Conservation (phyloP, 306 rosid species). For the Vicia faba region DNA sequence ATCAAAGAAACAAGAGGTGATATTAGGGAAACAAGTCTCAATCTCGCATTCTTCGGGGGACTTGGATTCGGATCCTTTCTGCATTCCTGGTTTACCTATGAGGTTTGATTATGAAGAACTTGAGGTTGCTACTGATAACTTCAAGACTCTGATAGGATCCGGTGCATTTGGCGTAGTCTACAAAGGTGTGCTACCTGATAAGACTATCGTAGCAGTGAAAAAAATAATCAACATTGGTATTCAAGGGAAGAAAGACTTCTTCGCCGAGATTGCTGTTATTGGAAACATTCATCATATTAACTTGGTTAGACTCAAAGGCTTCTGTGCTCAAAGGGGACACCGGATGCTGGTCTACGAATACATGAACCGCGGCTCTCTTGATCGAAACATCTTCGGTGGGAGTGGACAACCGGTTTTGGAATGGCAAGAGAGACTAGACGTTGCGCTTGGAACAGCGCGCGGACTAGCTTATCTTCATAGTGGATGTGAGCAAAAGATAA, state of each 20-base stretch:
- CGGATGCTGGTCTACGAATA: constrained; percentile 81
- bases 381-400: constrained; percentile 69
- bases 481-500: constrained; percentile 81
- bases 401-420: constrained; percentile 65
- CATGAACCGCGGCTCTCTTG: constrained; percentile 90
- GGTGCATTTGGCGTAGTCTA: constrained; percentile 89
- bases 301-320: constrained; percentile 79
- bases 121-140: constrained; percentile 70
- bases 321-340: constrained; percentile 77
- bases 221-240: constrained; percentile 73
- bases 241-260: constrained; percentile 88
- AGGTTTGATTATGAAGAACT: constrained; percentile 75
- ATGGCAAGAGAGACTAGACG: constrained; percentile 85
- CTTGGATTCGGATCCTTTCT: constrained; percentile 62
- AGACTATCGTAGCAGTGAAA: constrained; percentile 80
- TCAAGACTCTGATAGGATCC: constrained; percentile 74
- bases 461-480: constrained; percentile 89
- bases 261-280: constrained; percentile 86
- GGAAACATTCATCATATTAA: constrained; percentile 85
- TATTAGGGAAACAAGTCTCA: constrained; percentile 46
- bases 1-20: constrained; percentile 42
- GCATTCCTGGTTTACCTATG: constrained; percentile 89
- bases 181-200: constrained; percentile 74
- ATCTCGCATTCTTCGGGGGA: constrained; percentile 60
- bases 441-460: constrained; percentile 85